Conservation (phyloP, 2,329 filamentous ascomycete genomes). For the Epichloe uncinata region DNA sequence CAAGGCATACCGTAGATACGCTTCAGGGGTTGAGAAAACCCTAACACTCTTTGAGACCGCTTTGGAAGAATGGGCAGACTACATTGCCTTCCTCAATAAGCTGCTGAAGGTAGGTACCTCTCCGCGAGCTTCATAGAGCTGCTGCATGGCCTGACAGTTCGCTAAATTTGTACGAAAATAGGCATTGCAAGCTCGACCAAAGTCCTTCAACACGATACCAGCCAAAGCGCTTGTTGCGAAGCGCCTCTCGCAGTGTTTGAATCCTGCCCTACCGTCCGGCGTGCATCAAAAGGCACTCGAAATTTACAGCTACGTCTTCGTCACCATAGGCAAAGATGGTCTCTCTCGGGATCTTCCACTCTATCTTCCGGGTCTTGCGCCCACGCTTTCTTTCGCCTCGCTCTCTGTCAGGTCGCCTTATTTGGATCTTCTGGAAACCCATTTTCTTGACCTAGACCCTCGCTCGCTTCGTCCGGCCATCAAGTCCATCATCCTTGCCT, state of each 20-base stretch:
- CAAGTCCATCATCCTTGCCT: slow-evolving; percentile 78
- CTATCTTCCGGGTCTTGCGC: slow-evolving; percentile 79
- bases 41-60: slow-evolving; percentile 83
- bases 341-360: slow-evolving; percentile 71
- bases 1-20: slow-evolving; percentile 75
- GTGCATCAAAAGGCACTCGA: slow-evolving; percentile 97
- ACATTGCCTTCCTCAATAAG: slow-evolving; percentile 90
- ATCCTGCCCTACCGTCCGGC: slow-evolving; percentile 82
- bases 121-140: neutral
- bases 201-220: slow-evolving; percentile 59
- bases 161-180: slow-evolving; percentile 21
- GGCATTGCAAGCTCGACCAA: slow-evolving; percentile 78
- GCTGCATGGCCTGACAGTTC: neutral
- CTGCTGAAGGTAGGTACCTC: slow-evolving; percentile 76
- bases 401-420: slow-evolving; percentile 79
- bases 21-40: slow-evolving; percentile 72
- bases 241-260: slow-evolving; percentile 86
- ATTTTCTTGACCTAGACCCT: slow-evolving; percentile 61
- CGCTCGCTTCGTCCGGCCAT: slow-evolving; percentile 69
- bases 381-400: slow-evolving; percentile 88
- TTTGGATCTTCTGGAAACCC: slow-evolving; percentile 67
- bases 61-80: slow-evolving; percentile 97
- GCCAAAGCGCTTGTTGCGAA: slow-evolving; percentile 76
- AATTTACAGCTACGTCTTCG: slow-evolving; percentile 83
- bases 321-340: slow-evolving; percentile 66